Percentiles rank a stretch among this genome's conserved stretches.
phyloP scores from a whole-genome alignment of 345 rosid genomes.

The Hypericum perforatum region DNA sequence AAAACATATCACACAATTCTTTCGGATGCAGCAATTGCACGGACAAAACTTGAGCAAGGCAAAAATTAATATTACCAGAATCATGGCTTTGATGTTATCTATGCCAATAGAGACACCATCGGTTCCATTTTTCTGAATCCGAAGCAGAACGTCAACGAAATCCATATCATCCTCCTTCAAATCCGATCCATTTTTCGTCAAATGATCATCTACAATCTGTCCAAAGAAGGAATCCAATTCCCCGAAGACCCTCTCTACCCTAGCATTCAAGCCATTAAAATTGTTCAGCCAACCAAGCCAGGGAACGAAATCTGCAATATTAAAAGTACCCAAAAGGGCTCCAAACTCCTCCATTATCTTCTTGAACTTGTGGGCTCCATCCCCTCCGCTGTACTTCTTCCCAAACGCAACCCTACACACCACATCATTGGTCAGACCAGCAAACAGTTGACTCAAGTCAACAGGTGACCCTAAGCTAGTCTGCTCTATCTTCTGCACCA shows the following conservation, averaged over 20 bases:
- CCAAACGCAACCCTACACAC: conserved; percentile 11
- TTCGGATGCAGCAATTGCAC: too few species aligned
- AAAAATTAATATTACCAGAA: too few species aligned
- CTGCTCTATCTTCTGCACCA: conserved; percentile 3
- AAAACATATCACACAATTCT: too few species aligned
- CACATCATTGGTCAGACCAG: conserved; percentile 2
- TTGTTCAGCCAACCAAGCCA: conserved; percentile 15
- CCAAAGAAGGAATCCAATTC: conserved; percentile 22
- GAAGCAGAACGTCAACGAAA: conserved; percentile 24
- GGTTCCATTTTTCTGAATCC: conserved; percentile 12
- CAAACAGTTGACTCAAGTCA: conserved; percentile 12
- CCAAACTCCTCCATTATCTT: conserved; percentile 1
- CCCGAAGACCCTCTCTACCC: conserved; percentile 13
- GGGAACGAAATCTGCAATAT: conserved; percentile 8
- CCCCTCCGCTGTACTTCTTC: conserved; percentile 3
- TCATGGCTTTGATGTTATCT: conserved; percentile 25
- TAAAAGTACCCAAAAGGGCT: conserved; percentile 4
- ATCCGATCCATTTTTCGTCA: not conserved
- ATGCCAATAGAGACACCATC: conserved; percentile 6
- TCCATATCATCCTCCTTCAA: conserved; percentile 7
- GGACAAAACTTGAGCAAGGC: too few species aligned
- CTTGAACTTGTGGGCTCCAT: not conserved
- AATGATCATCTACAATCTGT: conserved; percentile 16
- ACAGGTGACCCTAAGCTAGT: not conserved
- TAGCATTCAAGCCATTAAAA: conserved; percentile 20